Base-by-base conservation (phyloP, 768 basidiomycete genomes). In the Lactifluus volemus region DNA sequence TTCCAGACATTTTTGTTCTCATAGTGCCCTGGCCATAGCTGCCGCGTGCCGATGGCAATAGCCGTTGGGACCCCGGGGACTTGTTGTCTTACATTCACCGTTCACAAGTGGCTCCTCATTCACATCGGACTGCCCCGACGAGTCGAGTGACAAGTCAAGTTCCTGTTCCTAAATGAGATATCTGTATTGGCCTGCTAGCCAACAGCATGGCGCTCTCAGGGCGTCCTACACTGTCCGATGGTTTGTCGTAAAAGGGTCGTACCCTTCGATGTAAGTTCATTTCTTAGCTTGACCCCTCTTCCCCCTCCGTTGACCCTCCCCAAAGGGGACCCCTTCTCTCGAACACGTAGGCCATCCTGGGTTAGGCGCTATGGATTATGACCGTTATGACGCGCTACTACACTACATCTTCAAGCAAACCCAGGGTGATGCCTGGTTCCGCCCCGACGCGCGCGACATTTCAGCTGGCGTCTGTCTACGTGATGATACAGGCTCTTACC, bases 361-460 rank as follows among this genome's bases (percentile, higher is more conserved):
- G 7, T 32, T 32, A 44, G 55, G 53, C 59, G 50, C 67, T 52
- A 75, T 74, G 73, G 74, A 74, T 66, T 73, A 74, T 68, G 72
- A 76, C 71, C 71, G 75, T 55, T 76, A 76, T 70, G 75, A 76
- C 64, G 75, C 75, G 51, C 70, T 76, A 63, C 70, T 76, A 56
- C 75, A 76, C 67, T 75, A 75, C 66, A 74, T 76, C 69, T 75
- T 75, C 74, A 74, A 76, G 70, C 75, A 75, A 67, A 76, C 75
- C 12, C 75, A 76, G 70, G 78, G 78, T 61, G 79, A 80, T 69
- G 80, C 79, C 47, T 80, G 79, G 79, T 81, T 80, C 65, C 75
- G 80, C 48, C 79, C 80, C 55, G 76, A 76, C 65, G 79, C 80
- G 59, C 77, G 77, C 63, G 71, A 74, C 19, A 74, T 80, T 58